These are phyloP conservation scores for Elongisporangium anandrum DNA, from an alignment of 352 stramenopile species.

Conservation along the genomic window DNA sequence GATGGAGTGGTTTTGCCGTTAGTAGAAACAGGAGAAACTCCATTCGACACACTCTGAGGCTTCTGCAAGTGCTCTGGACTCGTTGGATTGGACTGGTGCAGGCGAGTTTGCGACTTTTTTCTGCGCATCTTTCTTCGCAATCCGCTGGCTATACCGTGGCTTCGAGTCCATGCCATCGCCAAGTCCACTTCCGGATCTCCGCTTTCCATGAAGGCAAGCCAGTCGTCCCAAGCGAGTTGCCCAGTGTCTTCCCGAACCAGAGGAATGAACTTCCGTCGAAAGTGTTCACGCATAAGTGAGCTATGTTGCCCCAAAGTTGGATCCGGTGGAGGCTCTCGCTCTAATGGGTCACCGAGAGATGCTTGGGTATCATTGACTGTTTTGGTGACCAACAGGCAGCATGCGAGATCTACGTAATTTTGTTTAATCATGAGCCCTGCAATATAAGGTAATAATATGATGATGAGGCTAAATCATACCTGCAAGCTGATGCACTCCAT, in stretches of 20 bases:
- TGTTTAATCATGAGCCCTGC: not conserved
- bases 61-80: constrained; percentile 5
- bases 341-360: constrained; percentile 5
- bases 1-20: no score
- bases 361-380: constrained; percentile 20
- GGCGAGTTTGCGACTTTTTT: constrained; percentile 8
- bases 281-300: constrained; percentile 42
- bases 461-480: constrained; percentile 17
- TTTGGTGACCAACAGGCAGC: constrained; percentile 40
- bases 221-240: constrained; percentile 25
- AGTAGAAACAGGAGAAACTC: no score
- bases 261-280: constrained; percentile 31
- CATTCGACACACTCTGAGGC: not conserved
- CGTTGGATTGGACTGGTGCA: constrained; percentile 2
- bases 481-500: constrained; percentile 40
- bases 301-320: constrained; percentile 29
- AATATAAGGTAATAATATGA: not conserved
- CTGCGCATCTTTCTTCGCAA: constrained; percentile 18
- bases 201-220: constrained; percentile 25
- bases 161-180: constrained; percentile 29
- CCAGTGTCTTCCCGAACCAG: constrained; percentile 14
- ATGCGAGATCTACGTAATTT: constrained; percentile 36
- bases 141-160: constrained; percentile 12
- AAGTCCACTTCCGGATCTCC: constrained; percentile 25
- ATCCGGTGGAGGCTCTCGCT: constrained; percentile 6